Evolutionary conservation across 2,329 filamentous ascomycete species (phyloP), one percentile per base, ranked within the genome.

Genomic region (Exophiala alcalophila): DNA sequence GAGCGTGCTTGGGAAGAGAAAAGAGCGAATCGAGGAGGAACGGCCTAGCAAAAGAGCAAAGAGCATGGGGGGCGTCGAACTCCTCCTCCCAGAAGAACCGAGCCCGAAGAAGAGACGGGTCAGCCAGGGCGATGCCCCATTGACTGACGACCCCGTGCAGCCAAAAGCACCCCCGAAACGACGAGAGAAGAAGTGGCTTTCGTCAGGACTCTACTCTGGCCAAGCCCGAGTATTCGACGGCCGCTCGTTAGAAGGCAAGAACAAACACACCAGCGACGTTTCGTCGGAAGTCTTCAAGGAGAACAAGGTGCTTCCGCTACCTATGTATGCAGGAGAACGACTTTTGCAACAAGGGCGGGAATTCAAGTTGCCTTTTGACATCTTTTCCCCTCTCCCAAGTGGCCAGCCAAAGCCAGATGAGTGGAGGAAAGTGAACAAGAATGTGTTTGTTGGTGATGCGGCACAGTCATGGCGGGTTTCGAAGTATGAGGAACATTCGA

Each of bases 401-500:
- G 88, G 86, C 35, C 86, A 95, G 61, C 86, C 89, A 16, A 95
- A 94, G 65, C 90, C 91, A 1, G 83, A 94, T 54, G 88, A 94
- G 57, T 98, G 90, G 85, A 82, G 83, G 55, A 91, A 91, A 63
- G 83, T 92, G 56, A 90, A 88, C 52, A 92, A 86, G 66, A 97
- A 97, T 66, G 85, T 91, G 14, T 94, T 97, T 57, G 83, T 94
- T 55, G 89, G 88, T 26, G 85, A 94, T 56, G 86, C 89, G 15
- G 80, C 76, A 18, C 78, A 82, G 8, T 76, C 84, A 57, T 94
- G 89, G 87, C 86, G 86, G 63, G 88, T 87, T 59, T 80, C 77
- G 28, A 84, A 84, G 25, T 79, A 83, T 47, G 78, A 83, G 55
- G 81, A 88, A 56, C 78, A 86, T 49, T 87, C 84, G 46, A 78